phyloP scores from a whole-genome alignment of 1,139 yeast genomes.

The Saccharomyces hybrid region DNA sequence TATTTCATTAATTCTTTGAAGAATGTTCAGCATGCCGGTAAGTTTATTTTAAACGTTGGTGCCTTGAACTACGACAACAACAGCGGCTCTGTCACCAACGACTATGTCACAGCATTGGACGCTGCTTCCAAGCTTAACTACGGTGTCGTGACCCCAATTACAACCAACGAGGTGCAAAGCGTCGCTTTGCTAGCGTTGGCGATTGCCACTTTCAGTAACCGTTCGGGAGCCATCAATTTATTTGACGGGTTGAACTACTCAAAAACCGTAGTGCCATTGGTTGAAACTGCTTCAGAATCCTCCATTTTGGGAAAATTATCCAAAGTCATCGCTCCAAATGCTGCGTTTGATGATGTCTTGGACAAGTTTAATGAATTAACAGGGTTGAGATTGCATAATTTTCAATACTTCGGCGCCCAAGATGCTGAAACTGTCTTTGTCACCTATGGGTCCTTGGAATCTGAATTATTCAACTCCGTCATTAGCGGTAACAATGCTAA shows the following conservation, averaged over 20 bases:
- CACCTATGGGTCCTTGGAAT: constrained; percentile 65
- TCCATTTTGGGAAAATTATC: constrained; percentile 12
- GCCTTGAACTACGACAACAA: constrained; percentile 60
- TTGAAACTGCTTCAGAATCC: constrained; percentile 32
- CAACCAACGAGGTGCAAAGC: constrained; percentile 58
- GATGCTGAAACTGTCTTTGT: constrained; percentile 68
- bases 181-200: constrained; percentile 60
- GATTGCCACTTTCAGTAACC: constrained; percentile 48
- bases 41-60: constrained; percentile 62
- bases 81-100: constrained; percentile 49
- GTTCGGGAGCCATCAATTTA: constrained; percentile 11
- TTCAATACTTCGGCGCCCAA: constrained; percentile 57
- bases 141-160: constrained; percentile 67
- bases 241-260: constrained; percentile 69
- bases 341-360: constrained; percentile 49
- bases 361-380: constrained; percentile 59
- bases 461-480: constrained; percentile 45
- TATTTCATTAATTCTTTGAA: constrained; percentile 45
- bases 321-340: constrained; percentile 35
- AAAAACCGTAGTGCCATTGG: constrained; percentile 47
- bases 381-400: constrained; percentile 25
- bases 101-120: constrained; percentile 55
- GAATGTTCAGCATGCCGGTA: constrained; percentile 29
- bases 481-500: constrained; percentile 35
- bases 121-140: constrained; percentile 59